These are phyloP conservation scores for Arbutus unedo DNA, from an alignment of 148 eudicot genomes.

Conservation along the genomic window DNA sequence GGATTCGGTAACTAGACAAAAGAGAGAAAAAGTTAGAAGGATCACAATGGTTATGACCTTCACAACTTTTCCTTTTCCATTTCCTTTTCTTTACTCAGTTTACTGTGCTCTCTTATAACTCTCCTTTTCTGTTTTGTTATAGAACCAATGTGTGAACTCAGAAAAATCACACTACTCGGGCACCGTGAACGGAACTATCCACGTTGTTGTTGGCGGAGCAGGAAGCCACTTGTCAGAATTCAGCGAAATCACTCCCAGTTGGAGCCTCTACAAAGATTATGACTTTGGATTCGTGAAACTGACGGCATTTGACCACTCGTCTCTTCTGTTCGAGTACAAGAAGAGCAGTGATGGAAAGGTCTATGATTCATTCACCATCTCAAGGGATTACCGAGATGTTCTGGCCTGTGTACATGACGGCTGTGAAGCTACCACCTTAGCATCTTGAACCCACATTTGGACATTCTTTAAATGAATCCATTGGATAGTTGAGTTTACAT, in stretches of 20 bases:
- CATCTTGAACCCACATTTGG: slow-evolving; percentile 28
- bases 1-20: not conserved
- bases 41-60: not conserved
- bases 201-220: slow-evolving; percentile 80
- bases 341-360: slow-evolving; percentile 82
- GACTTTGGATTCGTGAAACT: slow-evolving; percentile 78
- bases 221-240: slow-evolving; percentile 72
- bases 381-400: slow-evolving; percentile 79
- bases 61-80: not conserved
- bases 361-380: slow-evolving; percentile 77
- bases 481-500: not conserved
- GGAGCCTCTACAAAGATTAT: slow-evolving; percentile 70
- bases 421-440: slow-evolving; percentile 56
- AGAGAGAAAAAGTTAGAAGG: not conserved
- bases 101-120: not conserved
- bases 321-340: slow-evolving; percentile 83
- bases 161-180: slow-evolving; percentile 73
- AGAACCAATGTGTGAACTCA: slow-evolving; percentile 66
- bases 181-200: slow-evolving; percentile 76
- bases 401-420: slow-evolving; percentile 68
- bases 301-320: slow-evolving; percentile 77
- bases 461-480: not conserved
- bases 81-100: not conserved
- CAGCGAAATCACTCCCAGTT: slow-evolving; percentile 43
- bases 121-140: slow-evolving; percentile 14